phyloP scores from a whole-genome alignment of 768 basidiomycete genomes.

The Phaeotremella fagi region DNA sequence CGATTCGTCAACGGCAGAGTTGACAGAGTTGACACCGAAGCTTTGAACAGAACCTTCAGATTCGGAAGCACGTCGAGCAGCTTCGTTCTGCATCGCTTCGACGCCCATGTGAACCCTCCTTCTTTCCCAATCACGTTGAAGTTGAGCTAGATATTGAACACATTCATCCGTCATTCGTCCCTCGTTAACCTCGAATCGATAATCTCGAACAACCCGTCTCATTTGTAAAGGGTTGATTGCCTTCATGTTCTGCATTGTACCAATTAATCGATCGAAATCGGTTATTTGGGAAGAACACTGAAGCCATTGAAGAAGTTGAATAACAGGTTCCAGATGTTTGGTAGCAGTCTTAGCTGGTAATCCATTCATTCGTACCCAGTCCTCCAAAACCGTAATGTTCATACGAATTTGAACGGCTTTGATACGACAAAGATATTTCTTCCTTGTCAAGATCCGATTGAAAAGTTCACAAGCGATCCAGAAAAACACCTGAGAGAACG shows the following conservation, averaged over 20 bases:
- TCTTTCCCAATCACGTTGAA: conserved; percentile 97
- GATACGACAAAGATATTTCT: conserved; percentile 88
- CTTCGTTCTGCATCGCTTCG: conserved; percentile 65
- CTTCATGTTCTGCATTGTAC: conserved; percentile 81
- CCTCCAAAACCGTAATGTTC: conserved; percentile 79
- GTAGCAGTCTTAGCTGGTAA: conserved; percentile 71
- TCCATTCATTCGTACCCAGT: conserved; percentile 79
- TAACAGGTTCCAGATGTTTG: conserved; percentile 73
- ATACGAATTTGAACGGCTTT: conserved; percentile 81
- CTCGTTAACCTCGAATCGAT: conserved; percentile 84
- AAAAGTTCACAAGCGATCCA: conserved; percentile 81
- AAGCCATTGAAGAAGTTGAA: conserved; percentile 58
- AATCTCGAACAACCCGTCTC: conserved; percentile 84
- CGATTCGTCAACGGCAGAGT: conserved; percentile 24
- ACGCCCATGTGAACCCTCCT: conserved; percentile 82
- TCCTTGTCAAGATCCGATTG: conserved; percentile 56
- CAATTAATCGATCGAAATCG: conserved; percentile 81
- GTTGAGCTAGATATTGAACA: conserved; percentile 82
- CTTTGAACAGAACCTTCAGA: not conserved
- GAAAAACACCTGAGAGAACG: conserved; percentile 97
- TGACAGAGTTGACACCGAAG: not conserved
- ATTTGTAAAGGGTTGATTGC: conserved; percentile 92
- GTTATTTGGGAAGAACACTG: conserved; percentile 80
- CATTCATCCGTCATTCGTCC: conserved; percentile 92
- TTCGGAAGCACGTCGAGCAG: not conserved